phyloP scores from a whole-genome alignment of 2,329 filamentous ascomycete genomes.

The Diaporthe eres region DNA sequence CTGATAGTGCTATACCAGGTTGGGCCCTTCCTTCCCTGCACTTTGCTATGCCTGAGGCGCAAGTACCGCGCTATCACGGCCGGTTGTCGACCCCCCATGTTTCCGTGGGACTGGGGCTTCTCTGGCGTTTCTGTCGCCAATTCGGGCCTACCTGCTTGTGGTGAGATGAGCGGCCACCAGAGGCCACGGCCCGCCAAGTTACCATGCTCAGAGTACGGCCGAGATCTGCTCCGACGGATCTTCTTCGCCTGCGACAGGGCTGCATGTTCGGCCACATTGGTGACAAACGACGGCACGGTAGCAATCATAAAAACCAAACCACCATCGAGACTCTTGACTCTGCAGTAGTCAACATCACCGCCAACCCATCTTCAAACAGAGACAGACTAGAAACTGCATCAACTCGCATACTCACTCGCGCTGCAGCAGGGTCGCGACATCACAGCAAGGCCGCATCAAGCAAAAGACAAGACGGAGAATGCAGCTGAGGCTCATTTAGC shows the following conservation, averaged over 20 bases:
- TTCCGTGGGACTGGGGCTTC: slow-evolving; percentile 9
- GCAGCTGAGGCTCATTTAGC: slow-evolving; percentile 29
- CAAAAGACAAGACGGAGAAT: background rate
- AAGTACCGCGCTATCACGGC: slow-evolving; percentile 38
- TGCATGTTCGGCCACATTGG: slow-evolving; percentile 20
- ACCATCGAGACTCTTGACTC: background rate
- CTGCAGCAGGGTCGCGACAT: slow-evolving; percentile 2
- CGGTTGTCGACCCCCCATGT: slow-evolving; percentile 28
- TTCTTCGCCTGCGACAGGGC: slow-evolving; percentile 35
- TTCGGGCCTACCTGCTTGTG: slow-evolving; percentile 40
- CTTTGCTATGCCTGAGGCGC: too few relatives aligned
- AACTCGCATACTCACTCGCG: background rate
- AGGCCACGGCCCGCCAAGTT: slow-evolving; percentile 36
- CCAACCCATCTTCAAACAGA: background rate
- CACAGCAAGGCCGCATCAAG: slow-evolving; percentile 6
- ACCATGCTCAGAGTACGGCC: slow-evolving; percentile 39
- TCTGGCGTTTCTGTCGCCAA: slow-evolving; percentile 31
- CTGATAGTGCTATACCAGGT: slow-evolving; percentile 27
- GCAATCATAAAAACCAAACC: slow-evolving; percentile 6
- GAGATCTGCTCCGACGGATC: slow-evolving; percentile 42
- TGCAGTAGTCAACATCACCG: background rate
- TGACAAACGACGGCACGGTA: background rate
- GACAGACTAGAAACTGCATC: background rate
- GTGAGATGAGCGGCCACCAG: slow-evolving; percentile 35
- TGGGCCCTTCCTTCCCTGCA: background rate